Conservation (phyloP, 2,329 filamentous ascomycete genomes). For the Coniella vitis region DNA sequence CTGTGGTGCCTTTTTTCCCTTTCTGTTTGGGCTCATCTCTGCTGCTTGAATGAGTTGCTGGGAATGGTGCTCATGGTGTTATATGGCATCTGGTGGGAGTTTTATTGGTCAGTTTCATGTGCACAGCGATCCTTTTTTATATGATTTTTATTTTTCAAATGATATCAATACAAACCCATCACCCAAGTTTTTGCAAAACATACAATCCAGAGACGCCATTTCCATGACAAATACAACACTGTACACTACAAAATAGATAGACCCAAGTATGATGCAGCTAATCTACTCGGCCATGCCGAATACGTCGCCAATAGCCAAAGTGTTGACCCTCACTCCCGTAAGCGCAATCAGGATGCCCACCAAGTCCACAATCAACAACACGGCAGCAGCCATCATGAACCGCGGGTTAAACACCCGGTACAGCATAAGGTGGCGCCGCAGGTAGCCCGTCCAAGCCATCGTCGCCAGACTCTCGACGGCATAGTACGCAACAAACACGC, state of each 20-base stretch:
- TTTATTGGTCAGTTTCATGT: too few species aligned
- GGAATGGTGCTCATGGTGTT: too few species aligned
- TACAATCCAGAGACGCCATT: too few species aligned
- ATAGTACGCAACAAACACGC: constrained; percentile 73
- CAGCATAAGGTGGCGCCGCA: constrained; percentile 90
- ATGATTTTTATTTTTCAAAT: neutral
- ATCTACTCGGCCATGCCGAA: constrained; percentile 68
- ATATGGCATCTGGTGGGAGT: too few species aligned
- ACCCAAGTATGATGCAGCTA: too few species aligned
- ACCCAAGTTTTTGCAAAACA: too few species aligned
- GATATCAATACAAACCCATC: neutral
- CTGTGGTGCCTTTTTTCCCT: too few species aligned
- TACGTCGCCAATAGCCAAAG: constrained; percentile 72
- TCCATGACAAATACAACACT: too few species aligned
- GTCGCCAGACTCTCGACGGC: constrained; percentile 78
- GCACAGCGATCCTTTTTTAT: too few species aligned
- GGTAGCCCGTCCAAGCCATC: constrained; percentile 81
- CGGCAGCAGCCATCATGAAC: constrained; percentile 74
- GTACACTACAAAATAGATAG: neutral
- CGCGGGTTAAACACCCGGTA: constrained; percentile 89
- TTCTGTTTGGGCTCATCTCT: too few species aligned
- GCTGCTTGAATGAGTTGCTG: too few species aligned
- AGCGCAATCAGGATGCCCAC: constrained; percentile 66
- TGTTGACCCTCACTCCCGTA: constrained; percentile 67
- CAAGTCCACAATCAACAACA: constrained; percentile 71